Percentiles rank a stretch among this genome's conserved stretches.
phyloP scores from a whole-genome alignment of 2,329 filamentous ascomycete genomes.

The Dactylonectria estremocensis region DNA sequence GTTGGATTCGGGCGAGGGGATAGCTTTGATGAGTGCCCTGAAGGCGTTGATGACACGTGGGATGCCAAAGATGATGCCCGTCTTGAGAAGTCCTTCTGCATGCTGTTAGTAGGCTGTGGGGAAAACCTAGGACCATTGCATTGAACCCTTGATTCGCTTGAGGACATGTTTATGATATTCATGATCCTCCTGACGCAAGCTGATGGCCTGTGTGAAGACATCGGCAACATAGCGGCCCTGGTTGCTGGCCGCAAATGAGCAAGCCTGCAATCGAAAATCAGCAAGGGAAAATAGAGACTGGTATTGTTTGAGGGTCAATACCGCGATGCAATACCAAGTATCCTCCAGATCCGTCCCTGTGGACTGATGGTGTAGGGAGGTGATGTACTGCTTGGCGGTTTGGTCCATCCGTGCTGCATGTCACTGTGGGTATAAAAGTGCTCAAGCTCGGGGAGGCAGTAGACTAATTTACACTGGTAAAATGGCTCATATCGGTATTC shows the following conservation, averaged over 20 bases:
- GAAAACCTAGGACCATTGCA: background rate
- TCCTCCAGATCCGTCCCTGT: conserved; percentile 27
- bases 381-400: conserved; percentile 25
- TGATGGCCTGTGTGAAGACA: conserved; percentile 32
- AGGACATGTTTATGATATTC: conserved; percentile 32
- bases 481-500: background rate
- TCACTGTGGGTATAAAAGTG: background rate
- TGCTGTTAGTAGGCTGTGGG: background rate
- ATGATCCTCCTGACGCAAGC: conserved; percentile 13
- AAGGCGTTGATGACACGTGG: conserved; percentile 48
- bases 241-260: conserved; percentile 38
- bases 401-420: conserved; percentile 22
- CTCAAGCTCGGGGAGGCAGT: too few relatives aligned
- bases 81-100: conserved; percentile 43
- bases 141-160: conserved; percentile 32
- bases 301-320: background rate
- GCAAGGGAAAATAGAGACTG: background rate
- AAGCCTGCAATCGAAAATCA: conserved; percentile 14
- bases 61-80: conserved; percentile 48
- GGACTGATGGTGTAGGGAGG: conserved; percentile 15
- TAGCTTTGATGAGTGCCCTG: conserved; percentile 37
- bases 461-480: background rate
- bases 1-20: conserved; percentile 40
- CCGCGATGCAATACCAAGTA: conserved; percentile 37
- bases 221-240: conserved; percentile 36